These are phyloP conservation scores for Eimeria necatrix DNA, from an alignment of 169 alveolate genomes.

Conservation along the genomic window DNA sequence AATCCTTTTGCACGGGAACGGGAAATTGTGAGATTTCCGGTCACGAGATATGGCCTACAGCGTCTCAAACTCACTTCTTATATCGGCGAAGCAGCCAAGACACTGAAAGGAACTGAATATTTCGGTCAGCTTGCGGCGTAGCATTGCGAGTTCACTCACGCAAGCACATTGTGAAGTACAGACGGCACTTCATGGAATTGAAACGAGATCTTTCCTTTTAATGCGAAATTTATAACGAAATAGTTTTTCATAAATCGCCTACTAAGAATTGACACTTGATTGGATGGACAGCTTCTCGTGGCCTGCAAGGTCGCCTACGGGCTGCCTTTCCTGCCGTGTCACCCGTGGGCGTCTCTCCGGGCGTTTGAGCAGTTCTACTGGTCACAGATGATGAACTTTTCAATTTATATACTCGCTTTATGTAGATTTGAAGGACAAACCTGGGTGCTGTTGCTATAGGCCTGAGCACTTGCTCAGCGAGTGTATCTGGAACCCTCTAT, in stretches of 20 bases:
- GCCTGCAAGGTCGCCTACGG: neutral
- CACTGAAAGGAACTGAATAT: constrained; percentile 9
- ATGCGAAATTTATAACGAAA: neutral
- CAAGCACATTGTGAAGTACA: neutral
- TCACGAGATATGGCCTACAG: neutral
- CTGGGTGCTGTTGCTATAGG: too few relatives aligned
- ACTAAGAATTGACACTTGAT: neutral
- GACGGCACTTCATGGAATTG: constrained; percentile 15
- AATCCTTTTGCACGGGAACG: neutral
- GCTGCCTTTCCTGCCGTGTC: neutral
- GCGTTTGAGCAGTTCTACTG: neutral
- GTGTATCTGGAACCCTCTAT: too few relatives aligned
- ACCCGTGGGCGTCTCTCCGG: neutral
- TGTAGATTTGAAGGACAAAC: too few relatives aligned
- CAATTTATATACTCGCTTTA: too few relatives aligned
- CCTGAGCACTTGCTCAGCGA: too few relatives aligned
- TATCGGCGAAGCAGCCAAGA: constrained; percentile 40
- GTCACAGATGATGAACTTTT: neutral
- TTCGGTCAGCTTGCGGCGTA: neutral
- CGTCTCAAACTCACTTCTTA: neutral
- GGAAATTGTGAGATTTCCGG: neutral
- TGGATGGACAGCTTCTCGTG: constrained; percentile 21
- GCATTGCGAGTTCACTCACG: constrained; percentile 36
- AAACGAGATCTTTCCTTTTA: neutral
- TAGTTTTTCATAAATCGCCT: neutral